phyloP scores from a whole-genome alignment of 495 filamentous ascomycete genomes.

The Neurospora pannonica region DNA sequence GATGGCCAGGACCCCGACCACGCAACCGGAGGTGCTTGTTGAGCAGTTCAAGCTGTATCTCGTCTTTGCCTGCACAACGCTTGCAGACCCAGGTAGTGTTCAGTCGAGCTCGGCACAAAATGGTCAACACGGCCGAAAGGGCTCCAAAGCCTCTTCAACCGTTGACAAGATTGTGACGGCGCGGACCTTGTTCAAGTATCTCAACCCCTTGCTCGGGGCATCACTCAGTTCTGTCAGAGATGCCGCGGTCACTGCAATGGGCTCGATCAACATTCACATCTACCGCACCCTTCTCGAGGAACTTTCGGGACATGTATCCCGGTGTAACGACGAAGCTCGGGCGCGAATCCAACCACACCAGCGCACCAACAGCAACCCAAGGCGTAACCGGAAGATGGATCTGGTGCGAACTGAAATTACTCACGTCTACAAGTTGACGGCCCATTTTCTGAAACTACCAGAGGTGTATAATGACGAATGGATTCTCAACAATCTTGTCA shows the following conservation, averaged over 20 bases:
- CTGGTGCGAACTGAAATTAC: conserved; percentile 87
- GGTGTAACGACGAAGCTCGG: conserved; percentile 82
- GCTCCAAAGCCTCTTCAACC: conserved; percentile 62
- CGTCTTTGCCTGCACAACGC: conserved; percentile 91
- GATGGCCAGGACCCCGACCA: conserved; percentile 51
- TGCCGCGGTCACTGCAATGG: conserved; percentile 84
- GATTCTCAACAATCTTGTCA: conserved; percentile 81
- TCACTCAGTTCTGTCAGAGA: conserved; percentile 69
- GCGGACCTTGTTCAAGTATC: conserved; percentile 74
- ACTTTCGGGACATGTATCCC: conserved; percentile 68
- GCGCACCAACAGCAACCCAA: conserved; percentile 64
- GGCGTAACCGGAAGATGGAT: conserved; percentile 71
- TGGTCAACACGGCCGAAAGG: conserved; percentile 75
- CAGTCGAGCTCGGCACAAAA: conserved; percentile 48
- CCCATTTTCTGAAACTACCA: conserved; percentile 73
- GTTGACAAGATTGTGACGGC: conserved; percentile 84
- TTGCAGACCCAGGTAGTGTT: conserved; percentile 70
- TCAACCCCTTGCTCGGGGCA: conserved; percentile 77
- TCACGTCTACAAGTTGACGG: conserved; percentile 88
- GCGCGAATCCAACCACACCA: conserved; percentile 60
- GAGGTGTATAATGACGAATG: conserved; percentile 83
- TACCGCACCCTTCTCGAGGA: conserved; percentile 88
- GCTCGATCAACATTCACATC: conserved; percentile 92
- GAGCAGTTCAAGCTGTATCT: conserved; percentile 99
- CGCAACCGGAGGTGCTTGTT: conserved; percentile 76